Conservation (phyloP, 1,139 yeast genomes). For the Candida sp. region DNA sequence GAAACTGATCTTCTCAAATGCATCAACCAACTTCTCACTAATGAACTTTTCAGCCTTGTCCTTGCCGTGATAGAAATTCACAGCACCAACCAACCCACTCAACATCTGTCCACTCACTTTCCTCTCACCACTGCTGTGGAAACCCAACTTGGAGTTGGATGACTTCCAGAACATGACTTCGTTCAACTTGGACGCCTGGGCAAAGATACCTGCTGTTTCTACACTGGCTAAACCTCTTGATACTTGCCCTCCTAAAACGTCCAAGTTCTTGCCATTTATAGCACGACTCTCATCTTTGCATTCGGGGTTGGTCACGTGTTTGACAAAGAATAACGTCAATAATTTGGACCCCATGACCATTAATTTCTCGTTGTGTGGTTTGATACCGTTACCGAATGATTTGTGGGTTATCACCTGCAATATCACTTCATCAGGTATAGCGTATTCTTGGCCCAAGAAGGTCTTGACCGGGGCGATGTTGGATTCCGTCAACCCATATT, state of each 20-base stretch:
- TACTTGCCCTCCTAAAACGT: slow-evolving; percentile 60
- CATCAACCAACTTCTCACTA: slow-evolving; percentile 40
- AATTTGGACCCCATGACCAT: slow-evolving; percentile 79
- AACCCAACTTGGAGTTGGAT: slow-evolving; percentile 56
- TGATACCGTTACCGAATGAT: slow-evolving; percentile 89
- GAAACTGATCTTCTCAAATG: slow-evolving; percentile 7
- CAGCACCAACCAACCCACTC: slow-evolving; percentile 82
- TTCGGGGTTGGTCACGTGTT: slow-evolving; percentile 45
- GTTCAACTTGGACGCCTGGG: slow-evolving; percentile 51
- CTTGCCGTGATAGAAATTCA: slow-evolving; percentile 72
- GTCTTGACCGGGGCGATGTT: slow-evolving; percentile 53
- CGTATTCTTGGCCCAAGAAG: slow-evolving; percentile 47
- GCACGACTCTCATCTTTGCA: slow-evolving; percentile 31
- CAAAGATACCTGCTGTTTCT: slow-evolving; percentile 54
- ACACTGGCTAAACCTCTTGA: slow-evolving; percentile 58
- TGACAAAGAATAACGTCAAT: slow-evolving; percentile 61
- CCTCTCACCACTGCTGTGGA: slow-evolving; percentile 57
- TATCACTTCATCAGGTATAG: slow-evolving; percentile 57
- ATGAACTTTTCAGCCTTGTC: slow-evolving; percentile 59
- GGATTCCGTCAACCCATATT: slow-evolving; percentile 57
- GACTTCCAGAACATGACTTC: slow-evolving; percentile 75
- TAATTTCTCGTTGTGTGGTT: slow-evolving; percentile 88
- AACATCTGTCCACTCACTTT: slow-evolving; percentile 70
- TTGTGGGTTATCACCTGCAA: slow-evolving; percentile 90
- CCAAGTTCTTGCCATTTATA: slow-evolving; percentile 62